phyloP scores from a whole-genome alignment of 495 filamentous ascomycete species.

The Aspergillus sclerotiicarbonarius region DNA sequence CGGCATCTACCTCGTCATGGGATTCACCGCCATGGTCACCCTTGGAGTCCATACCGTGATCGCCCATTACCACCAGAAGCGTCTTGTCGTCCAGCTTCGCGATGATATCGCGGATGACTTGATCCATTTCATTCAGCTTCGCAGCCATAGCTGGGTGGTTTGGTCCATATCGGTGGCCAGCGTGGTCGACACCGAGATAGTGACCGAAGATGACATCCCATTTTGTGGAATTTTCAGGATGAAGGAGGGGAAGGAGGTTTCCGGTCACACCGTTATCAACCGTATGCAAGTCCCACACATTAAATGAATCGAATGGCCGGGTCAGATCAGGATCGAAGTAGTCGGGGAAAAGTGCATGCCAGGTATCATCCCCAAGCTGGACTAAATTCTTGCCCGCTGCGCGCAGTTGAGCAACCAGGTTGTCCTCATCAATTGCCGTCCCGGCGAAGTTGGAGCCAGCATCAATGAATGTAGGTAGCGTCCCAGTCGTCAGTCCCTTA shows the following conservation, averaged over 20 bases:
- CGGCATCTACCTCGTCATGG: slow-evolving; percentile 89
- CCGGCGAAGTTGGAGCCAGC: slow-evolving; percentile 93
- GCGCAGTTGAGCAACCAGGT: slow-evolving; percentile 79
- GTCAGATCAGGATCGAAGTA: slow-evolving; percentile 87
- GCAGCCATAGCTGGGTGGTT: slow-evolving; percentile 87
- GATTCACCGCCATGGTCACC: slow-evolving; percentile 97
- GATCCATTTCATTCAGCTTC: slow-evolving; percentile 91
- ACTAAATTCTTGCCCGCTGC: slow-evolving; percentile 80
- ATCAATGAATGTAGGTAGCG: slow-evolving; percentile 91
- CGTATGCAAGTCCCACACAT: slow-evolving; percentile 96
- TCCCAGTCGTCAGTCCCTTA: slow-evolving; percentile 94
- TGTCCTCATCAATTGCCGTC: slow-evolving; percentile 97
- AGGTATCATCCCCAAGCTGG: slow-evolving; percentile 95
- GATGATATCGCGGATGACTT: slow-evolving; percentile 68
- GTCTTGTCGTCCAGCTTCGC: slow-evolving; percentile 77
- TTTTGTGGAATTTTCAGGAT: slow-evolving; percentile 56
- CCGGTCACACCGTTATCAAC: slow-evolving; percentile 95
- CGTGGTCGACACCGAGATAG: slow-evolving; percentile 94
- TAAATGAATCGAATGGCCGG: slow-evolving; percentile 89
- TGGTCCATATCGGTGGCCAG: slow-evolving; percentile 92
- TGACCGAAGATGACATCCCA: slow-evolving; percentile 96
- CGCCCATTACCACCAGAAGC: slow-evolving; percentile 91
- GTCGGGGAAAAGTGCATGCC: slow-evolving; percentile 86
- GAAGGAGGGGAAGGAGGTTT: slow-evolving; percentile 81
- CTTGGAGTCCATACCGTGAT: slow-evolving; percentile 97